Percentiles rank a stretch among this genome's conserved stretches.
phyloP scores from a whole-genome alignment of 2,329 filamentous ascomycete species.

The Penicillium sp. region DNA sequence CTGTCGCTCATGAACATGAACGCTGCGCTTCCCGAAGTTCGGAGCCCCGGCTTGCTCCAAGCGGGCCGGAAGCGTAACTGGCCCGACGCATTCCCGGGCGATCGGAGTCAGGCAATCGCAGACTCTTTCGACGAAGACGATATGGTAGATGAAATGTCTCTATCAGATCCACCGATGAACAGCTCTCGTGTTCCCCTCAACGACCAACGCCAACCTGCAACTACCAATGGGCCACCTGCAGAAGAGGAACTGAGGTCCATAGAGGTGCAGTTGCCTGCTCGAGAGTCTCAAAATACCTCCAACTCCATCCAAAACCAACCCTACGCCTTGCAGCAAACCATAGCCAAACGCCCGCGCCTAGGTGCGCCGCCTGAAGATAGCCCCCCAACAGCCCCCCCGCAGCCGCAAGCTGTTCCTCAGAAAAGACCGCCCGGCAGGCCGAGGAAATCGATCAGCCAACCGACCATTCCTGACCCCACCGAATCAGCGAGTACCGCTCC shows the following conservation, averaged over 20 bases:
- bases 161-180: constrained; percentile 20
- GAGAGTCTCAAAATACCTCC: neutral
- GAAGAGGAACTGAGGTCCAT: neutral
- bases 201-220: constrained; percentile 1
- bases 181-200: constrained; percentile 28
- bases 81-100: constrained; percentile 27
- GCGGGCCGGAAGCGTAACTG: constrained; percentile 33
- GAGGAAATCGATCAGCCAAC: constrained; percentile 26
- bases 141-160: constrained; percentile 27
- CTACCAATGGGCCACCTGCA: neutral
- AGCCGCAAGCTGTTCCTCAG: constrained; percentile 6
- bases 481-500: constrained; percentile 16
- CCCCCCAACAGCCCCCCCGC: constrained; percentile 1
- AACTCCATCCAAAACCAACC: neutral
- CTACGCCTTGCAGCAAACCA: constrained; percentile 13
- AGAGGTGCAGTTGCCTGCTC: constrained; percentile 11
- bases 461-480: constrained; percentile 9
- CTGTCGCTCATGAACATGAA: constrained; percentile 6
- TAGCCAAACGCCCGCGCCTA: constrained; percentile 33
- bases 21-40: constrained; percentile 28
- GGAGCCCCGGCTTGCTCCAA: constrained; percentile 36
- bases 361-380: constrained; percentile 8
- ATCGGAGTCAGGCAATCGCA: constrained; percentile 25
- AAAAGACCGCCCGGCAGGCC: constrained; percentile 26
- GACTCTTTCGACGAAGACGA: constrained; percentile 37